phyloP scores from a whole-genome alignment of 139 green algal genomes.

The Chlamydomonas sp. region DNA sequence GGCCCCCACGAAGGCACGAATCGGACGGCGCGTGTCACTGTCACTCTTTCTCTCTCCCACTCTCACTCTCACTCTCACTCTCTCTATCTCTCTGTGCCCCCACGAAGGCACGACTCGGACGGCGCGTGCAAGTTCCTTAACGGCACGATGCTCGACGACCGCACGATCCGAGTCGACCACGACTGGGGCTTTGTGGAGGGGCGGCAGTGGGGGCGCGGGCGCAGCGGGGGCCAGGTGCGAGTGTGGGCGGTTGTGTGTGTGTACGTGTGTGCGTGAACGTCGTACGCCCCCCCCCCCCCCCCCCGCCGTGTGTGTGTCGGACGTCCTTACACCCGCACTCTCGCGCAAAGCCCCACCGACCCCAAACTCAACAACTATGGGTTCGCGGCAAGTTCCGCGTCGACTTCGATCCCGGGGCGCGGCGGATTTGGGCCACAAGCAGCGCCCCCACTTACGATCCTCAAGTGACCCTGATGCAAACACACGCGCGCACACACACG shows the following conservation, averaged over 20 bases:
- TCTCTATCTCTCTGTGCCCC: too few relatives aligned
- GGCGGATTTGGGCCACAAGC: background rate
- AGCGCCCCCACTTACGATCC: background rate
- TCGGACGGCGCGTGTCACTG: too few relatives aligned
- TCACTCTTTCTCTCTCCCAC: too few relatives aligned
- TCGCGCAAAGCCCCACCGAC: background rate
- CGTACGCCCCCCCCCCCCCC: too few relatives aligned
- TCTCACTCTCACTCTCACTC: too few relatives aligned
- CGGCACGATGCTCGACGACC: conserved; percentile 88
- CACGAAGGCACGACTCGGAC: background rate
- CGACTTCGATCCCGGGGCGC: background rate
- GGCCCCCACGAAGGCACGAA: too few relatives aligned
- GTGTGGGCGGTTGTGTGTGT: background rate
- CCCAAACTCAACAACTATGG: background rate
- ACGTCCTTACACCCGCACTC: background rate
- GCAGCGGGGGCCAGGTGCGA: conserved; percentile 75
- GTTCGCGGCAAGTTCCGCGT: background rate
- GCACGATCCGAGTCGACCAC: conserved; percentile 88
- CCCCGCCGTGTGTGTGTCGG: background rate
- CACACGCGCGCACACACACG: background rate
- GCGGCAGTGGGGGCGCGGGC: conserved; percentile 87
- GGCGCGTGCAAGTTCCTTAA: conserved; percentile 57
- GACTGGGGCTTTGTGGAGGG: conserved; percentile 98
- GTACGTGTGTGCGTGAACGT: too few relatives aligned
- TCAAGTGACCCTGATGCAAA: background rate